Conservation (phyloP, 2,329 filamentous ascomycete species). For the Elsinoe perseae region DNA sequence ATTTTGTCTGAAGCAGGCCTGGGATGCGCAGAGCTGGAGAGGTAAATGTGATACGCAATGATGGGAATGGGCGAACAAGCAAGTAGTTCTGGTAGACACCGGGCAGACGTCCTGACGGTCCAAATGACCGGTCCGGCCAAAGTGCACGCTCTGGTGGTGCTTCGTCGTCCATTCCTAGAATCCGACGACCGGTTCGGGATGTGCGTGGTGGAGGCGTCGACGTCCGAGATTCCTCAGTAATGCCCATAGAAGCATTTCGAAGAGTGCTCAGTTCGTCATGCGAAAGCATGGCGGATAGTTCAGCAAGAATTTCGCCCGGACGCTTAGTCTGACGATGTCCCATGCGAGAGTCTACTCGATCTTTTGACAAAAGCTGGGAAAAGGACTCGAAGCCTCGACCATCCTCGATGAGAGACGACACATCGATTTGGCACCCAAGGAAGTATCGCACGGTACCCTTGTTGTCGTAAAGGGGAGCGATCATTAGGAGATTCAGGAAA, state of each 20-base stretch:
- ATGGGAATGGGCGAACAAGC: conserved; percentile 58
- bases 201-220: conserved; percentile 16
- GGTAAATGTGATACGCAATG: conserved; percentile 59
- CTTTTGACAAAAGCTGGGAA: conserved; percentile 28
- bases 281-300: conserved; percentile 27
- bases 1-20: conserved; percentile 50
- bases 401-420: conserved; percentile 31
- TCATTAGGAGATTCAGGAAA: conserved; percentile 36
- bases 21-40: conserved; percentile 60
- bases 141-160: conserved; percentile 22
- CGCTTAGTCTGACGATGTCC: conserved; percentile 21
- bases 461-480: conserved; percentile 37
- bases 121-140: conserved; percentile 28
- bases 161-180: conserved; percentile 29
- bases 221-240: conserved; percentile 17
- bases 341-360: conserved; percentile 25
- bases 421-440: conserved; percentile 35
- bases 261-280: conserved; percentile 29
- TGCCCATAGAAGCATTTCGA: conserved; percentile 21
- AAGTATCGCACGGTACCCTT: conserved; percentile 35
- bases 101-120: conserved; percentile 29
- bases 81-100: conserved; percentile 45
- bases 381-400: conserved; percentile 33
- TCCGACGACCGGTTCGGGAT: conserved; percentile 17
- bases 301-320: conserved; percentile 24